Conservation (phyloP, 2,329 filamentous ascomycete genomes). For the Boeremia lycopersici region DNA sequence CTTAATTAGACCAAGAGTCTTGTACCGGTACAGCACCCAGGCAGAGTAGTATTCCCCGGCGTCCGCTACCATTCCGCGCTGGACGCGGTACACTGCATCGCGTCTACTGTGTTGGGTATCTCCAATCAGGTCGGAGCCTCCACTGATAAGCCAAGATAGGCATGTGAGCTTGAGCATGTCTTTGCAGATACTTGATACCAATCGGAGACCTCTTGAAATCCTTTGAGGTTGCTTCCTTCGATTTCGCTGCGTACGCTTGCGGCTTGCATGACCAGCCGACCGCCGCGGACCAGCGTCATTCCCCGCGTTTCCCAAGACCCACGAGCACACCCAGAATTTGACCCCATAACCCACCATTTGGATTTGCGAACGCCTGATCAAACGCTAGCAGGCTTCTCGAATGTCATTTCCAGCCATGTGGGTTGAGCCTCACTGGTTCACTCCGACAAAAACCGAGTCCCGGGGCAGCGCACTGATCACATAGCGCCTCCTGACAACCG, state of each 20-base stretch:
- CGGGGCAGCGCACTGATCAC: background rate
- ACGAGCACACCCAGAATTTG: background rate
- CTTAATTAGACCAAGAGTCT: constrained; percentile 6
- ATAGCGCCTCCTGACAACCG: background rate
- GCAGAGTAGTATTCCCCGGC: constrained; percentile 4
- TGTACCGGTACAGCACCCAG: background rate
- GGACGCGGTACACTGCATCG: constrained; percentile 2
- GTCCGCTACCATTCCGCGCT: background rate
- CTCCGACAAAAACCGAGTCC: constrained; percentile 10
- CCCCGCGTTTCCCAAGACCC: constrained; percentile 13
- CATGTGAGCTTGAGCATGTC: constrained; percentile 1
- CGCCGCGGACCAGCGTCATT: background rate
- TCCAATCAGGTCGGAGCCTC: background rate
- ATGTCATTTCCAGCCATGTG: constrained; percentile 8
- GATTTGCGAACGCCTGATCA: background rate
- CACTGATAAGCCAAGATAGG: constrained; percentile 14
- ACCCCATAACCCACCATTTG: constrained; percentile 5
- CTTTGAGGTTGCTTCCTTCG: background rate
- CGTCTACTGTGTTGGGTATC: constrained; percentile 2
- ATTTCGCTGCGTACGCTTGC: background rate
- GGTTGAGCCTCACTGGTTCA: constrained; percentile 8
- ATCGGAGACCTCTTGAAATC: background rate
- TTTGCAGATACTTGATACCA: constrained; percentile 4
- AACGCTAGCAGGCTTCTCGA: constrained; percentile 13
- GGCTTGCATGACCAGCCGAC: background rate